phyloP scores from a whole-genome alignment of 1,139 yeast genomes.

The Geotrichum fermentans region DNA sequence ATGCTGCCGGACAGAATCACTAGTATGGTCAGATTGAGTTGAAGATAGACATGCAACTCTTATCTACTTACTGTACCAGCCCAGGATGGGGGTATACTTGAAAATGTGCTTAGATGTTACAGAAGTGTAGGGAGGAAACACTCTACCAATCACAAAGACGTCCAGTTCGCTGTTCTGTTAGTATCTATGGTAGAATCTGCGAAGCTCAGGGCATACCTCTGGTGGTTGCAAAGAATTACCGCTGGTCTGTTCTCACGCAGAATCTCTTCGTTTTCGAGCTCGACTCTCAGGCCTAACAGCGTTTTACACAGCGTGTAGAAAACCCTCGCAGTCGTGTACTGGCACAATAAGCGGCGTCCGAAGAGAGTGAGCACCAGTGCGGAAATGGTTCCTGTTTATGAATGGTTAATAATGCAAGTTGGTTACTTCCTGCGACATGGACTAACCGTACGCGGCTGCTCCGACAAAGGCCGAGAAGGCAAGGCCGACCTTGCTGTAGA shows the following conservation, averaged over 20 bases:
- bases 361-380: constrained; percentile 11
- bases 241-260: neutral
- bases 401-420: neutral
- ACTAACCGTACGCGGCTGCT: constrained; percentile 18
- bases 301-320: constrained; percentile 11
- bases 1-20: constrained; percentile 84
- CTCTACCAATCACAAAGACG: constrained; percentile 67
- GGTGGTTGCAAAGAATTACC: constrained; percentile 11
- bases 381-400: constrained; percentile 9
- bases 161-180: constrained; percentile 52
- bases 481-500: constrained; percentile 11
- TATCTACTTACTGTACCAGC: constrained; percentile 64
- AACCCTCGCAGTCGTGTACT: constrained; percentile 17
- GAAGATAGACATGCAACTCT: neutral
- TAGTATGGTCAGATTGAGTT: neutral
- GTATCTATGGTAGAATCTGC: neutral
- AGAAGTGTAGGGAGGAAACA: constrained; percentile 84
- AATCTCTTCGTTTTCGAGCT: constrained; percentile 11
- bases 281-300: constrained; percentile 11
- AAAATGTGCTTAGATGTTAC: constrained; percentile 88
- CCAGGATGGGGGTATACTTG: constrained; percentile 83
- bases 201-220: constrained; percentile 43
- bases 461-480: constrained; percentile 12
- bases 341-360: constrained; percentile 17
- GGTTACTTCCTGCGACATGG: too few species aligned